phyloP scores from a whole-genome alignment of 306 rosid species.

The Quercus aquifolioides region DNA sequence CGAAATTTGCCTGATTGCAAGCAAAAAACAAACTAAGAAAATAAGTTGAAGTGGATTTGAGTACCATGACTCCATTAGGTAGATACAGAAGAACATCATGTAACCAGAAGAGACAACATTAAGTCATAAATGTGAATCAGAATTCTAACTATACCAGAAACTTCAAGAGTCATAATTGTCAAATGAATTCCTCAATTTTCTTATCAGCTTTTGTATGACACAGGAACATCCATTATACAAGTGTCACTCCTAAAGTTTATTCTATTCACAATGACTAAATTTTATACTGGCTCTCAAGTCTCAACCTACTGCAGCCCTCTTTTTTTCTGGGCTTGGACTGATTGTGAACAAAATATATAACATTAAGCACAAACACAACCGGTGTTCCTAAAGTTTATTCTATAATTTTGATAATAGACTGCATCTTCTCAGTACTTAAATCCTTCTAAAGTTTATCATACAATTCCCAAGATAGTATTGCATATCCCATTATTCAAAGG shows the following conservation, averaged over 20 bases:
- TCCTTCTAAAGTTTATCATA: neutral
- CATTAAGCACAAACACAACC: too few relatives aligned
- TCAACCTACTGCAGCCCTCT: too few relatives aligned
- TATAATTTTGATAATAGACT: neutral
- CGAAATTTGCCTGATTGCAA: constrained; percentile 11
- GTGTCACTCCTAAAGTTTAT: neutral
- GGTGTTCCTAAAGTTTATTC: neutral
- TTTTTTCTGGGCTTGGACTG: too few relatives aligned
- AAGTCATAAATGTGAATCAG: neutral
- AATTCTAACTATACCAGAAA: neutral
- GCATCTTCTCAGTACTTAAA: neutral
- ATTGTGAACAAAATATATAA: too few relatives aligned
- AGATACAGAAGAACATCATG: neutral
- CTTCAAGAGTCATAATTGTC: neutral
- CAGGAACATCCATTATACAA: neutral
- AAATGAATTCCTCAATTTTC: neutral
- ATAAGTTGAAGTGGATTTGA: neutral
- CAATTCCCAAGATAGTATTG: neutral
- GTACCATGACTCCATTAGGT: neutral
- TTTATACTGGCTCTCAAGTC: too few relatives aligned
- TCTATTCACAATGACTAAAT: neutral
- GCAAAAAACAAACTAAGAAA: constrained; percentile 1
- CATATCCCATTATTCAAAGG: neutral
- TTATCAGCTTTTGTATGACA: neutral
- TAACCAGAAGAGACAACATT: neutral